Conservation (phyloP, 78 protist species). For the Capsaspora owczarzaki region DNA sequence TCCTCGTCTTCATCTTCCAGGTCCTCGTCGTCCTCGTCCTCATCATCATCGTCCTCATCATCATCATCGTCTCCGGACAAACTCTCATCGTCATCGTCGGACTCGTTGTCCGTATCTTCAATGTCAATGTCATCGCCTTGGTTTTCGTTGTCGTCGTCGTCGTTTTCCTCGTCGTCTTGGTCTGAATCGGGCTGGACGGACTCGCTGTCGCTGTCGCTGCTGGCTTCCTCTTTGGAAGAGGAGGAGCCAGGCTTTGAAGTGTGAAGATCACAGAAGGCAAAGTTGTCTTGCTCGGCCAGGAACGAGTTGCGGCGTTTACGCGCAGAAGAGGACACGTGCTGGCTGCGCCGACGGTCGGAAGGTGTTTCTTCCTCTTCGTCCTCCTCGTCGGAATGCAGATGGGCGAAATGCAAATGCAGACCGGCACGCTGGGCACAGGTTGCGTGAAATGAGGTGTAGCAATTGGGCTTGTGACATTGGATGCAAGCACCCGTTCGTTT, state of each 20-base stretch:
- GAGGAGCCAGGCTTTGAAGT: neutral
- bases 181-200: neutral
- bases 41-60: neutral
- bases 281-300: too few species aligned
- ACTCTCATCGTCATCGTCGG: neutral
- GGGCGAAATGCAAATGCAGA: neutral
- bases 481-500: constrained; percentile 17
- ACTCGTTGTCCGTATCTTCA: neutral
- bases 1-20: neutral
- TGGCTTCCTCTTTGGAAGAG: too few species aligned
- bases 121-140: neutral
- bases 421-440: constrained; percentile 21
- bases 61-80: neutral
- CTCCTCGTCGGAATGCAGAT: neutral
- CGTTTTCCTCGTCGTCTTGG: neutral
- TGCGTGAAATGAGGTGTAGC: constrained; percentile 24
- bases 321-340: too few species aligned
- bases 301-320: too few species aligned
- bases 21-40: neutral
- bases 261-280: neutral
- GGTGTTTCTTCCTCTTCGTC: neutral
- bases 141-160: neutral
- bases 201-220: too few species aligned
- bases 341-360: neutral
- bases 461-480: constrained; percentile 10